Conservation (phyloP, 2,329 filamentous ascomycete genomes). For the Apiospora phragmitis region DNA sequence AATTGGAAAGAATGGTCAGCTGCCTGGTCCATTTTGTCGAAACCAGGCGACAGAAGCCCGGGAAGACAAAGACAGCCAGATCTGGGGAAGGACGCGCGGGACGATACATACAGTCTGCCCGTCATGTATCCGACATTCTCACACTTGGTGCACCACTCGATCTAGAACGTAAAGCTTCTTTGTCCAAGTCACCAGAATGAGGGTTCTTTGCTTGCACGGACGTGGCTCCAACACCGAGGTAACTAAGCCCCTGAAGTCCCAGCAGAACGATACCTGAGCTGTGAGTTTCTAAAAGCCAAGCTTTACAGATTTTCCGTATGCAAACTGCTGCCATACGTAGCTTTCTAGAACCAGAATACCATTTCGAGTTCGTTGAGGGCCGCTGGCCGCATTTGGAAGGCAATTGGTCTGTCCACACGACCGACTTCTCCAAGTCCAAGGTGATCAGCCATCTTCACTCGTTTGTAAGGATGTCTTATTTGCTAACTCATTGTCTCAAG, state of each 20-base stretch:
- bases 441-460: neutral
- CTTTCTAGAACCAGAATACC: constrained; percentile 10
- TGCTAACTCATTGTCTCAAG: neutral
- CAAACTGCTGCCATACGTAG: constrained; percentile 11
- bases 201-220: constrained; percentile 10
- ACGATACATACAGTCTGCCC: neutral
- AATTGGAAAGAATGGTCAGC: neutral
- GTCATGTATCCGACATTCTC: neutral
- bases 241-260: neutral
- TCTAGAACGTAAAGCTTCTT: neutral
- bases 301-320: constrained; percentile 4
- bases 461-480: no score
- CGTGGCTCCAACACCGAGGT: constrained; percentile 11
- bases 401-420: constrained; percentile 10
- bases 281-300: neutral
- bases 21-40: neutral
- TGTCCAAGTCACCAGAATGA: neutral
- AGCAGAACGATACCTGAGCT: neutral
- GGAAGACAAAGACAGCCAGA: neutral
- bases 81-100: no score
- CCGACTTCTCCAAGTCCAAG: constrained; percentile 11
- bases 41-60: neutral
- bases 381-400: constrained; percentile 11
- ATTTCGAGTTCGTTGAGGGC: constrained; percentile 11
- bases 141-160: neutral